Conservation (phyloP, 768 basidiomycete species). For the Rhizopogon roseolus region DNA sequence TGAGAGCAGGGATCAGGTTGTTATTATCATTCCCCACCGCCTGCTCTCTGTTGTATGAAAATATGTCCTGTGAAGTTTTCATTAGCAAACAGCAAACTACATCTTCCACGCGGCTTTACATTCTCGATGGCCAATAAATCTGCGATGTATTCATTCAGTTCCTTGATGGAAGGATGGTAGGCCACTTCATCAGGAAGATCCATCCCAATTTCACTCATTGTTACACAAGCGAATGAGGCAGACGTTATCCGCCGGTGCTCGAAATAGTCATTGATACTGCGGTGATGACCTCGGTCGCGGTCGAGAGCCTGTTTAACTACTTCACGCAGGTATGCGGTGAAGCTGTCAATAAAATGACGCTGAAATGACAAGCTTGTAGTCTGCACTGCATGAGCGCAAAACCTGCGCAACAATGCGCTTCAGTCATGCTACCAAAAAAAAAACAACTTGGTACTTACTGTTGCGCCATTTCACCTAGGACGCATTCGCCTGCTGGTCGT, state of each 20-base stretch:
- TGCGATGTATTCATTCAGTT: slow-evolving; percentile 4
- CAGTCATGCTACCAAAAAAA: no score
- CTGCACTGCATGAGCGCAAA: slow-evolving; percentile 2
- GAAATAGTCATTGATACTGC: slow-evolving; percentile 27
- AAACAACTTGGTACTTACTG: slow-evolving; percentile 1
- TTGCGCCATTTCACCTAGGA: slow-evolving; percentile 6
- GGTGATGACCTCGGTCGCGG: slow-evolving; percentile 8
- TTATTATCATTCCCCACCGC: slow-evolving; percentile 26
- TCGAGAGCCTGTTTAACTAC: slow-evolving; percentile 1
- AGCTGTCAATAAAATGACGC: slow-evolving; percentile 4
- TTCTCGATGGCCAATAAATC: slow-evolving; percentile 20
- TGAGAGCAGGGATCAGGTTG: slow-evolving; percentile 31
- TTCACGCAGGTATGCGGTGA: background rate
- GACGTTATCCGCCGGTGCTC: slow-evolving; percentile 26
- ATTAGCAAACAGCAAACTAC: background rate
- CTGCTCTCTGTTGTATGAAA: slow-evolving; percentile 32
- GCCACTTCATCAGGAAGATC: slow-evolving; percentile 29
- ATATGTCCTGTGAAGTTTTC: slow-evolving; percentile 24
- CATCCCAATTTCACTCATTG: slow-evolving; percentile 19
- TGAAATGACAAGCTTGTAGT: background rate
- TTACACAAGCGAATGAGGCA: slow-evolving; percentile 11
- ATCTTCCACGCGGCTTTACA: slow-evolving; percentile 2
- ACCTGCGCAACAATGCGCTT: background rate
- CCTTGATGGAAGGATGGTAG: slow-evolving; percentile 17
- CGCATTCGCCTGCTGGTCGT: slow-evolving; percentile 5